phyloP scores from a whole-genome alignment of 371 early-diverging fungal species.

The Rhizopus delemar region DNA sequence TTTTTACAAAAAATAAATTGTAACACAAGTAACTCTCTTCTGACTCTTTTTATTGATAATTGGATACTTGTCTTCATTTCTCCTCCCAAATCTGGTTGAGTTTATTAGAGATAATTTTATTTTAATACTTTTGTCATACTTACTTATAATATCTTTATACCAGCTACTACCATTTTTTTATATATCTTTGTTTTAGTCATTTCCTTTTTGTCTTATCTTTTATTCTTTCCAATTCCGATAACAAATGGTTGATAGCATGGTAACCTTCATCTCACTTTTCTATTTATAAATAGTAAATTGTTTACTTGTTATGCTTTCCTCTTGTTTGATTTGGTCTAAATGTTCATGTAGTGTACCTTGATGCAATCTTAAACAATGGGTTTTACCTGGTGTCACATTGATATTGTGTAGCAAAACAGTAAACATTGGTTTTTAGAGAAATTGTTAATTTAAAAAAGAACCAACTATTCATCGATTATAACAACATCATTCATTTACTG shows the following conservation, averaged over 20 bases:
- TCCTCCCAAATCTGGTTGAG: conserved; percentile 4
- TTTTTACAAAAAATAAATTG: background rate
- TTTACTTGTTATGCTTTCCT: no score
- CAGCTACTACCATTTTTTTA: background rate
- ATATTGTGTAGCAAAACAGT: background rate
- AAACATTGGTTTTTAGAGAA: no score
- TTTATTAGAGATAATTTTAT: background rate
- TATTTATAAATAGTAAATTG: no score
- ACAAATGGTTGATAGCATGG: no score
- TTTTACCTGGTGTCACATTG: background rate
- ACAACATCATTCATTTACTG: background rate
- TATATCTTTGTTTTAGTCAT: conserved; percentile 2
- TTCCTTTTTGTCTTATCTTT: background rate
- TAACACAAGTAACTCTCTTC: background rate
- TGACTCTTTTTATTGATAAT: conserved; percentile 1
- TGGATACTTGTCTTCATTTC: conserved; percentile 2
- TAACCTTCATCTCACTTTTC: no score
- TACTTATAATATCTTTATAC: background rate
- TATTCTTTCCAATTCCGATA: no score
- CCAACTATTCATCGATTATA: background rate
- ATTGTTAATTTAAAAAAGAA: background rate
- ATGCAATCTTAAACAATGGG: background rate
- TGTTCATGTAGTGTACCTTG: background rate
- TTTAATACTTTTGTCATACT: conserved; percentile 2
- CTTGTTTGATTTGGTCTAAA: background rate